phyloP scores from a whole-genome alignment of 306 rosid species.

The Acacia melanoxylon region DNA sequence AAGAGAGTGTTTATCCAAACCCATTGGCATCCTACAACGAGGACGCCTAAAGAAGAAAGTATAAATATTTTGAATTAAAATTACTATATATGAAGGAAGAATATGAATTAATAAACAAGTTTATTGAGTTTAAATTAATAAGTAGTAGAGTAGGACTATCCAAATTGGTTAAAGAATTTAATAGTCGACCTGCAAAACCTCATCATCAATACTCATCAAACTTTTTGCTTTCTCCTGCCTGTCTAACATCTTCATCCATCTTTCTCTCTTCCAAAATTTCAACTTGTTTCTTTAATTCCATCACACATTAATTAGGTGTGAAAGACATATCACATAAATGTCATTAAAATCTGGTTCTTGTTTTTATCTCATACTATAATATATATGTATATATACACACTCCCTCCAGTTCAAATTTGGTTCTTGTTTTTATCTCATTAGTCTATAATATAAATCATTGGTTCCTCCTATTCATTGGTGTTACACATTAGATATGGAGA shows the following conservation, averaged over 20 bases:
- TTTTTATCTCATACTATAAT: background rate
- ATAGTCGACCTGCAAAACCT: constrained; percentile 29
- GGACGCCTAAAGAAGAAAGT: background rate
- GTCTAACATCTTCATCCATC: background rate
- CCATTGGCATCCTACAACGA: background rate
- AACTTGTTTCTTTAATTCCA: background rate
- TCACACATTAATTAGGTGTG: background rate
- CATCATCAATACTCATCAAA: constrained; percentile 16
- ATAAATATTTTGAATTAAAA: background rate
- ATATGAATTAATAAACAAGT: no score
- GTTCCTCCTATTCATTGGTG: background rate
- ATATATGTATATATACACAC: no score
- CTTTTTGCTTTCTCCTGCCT: background rate
- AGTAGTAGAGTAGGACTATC: background rate
- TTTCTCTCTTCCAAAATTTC: background rate
- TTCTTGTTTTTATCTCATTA: no score
- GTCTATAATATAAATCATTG: no score
- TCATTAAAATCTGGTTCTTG: background rate
- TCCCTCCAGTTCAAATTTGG: background rate
- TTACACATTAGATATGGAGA: background rate
- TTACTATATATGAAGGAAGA: background rate
- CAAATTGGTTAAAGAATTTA: constrained; percentile 34
- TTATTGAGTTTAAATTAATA: background rate
- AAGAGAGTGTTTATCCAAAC: background rate
- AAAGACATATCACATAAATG: background rate